Percentiles rank a stretch among this genome's conserved stretches.
Conservation (phyloP, 331 rosid genomes). For the Rhamnella rubrinervis region DNA sequence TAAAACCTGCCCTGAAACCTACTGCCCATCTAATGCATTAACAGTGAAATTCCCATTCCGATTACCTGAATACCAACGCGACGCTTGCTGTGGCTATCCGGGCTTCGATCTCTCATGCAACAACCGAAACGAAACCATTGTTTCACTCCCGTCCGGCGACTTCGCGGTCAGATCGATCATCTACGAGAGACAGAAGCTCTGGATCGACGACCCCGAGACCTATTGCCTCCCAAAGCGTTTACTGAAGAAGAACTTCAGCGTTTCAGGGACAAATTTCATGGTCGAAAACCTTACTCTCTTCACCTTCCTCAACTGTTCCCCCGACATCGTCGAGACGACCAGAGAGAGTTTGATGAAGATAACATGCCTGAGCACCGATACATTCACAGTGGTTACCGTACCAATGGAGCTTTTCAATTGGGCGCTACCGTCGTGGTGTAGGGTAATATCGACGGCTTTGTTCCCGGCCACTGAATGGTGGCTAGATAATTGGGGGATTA, state of each 20-base stretch:
- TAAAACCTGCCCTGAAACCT: background rate
- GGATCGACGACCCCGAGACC: background rate
- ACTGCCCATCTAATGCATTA: background rate
- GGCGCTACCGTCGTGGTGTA: background rate
- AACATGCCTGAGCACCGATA: background rate
- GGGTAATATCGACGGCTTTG: background rate
- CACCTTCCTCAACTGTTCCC: constrained; percentile 1
- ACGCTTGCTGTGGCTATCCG: constrained; percentile 1
- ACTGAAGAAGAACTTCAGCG: background rate
- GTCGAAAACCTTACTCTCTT: background rate
- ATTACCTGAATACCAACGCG: background rate
- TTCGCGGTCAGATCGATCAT: background rate
- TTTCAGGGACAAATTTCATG: background rate
- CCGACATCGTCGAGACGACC: background rate
- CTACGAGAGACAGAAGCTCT: background rate
- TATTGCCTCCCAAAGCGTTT: background rate
- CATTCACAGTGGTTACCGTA: background rate
- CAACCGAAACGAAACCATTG: background rate
- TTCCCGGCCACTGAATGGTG: background rate
- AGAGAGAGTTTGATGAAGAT: background rate
- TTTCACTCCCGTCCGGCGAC: background rate
- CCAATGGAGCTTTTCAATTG: background rate
- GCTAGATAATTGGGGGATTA: background rate
- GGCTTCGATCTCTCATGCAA: background rate
- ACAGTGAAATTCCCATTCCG: background rate